A percentile compares a stretch with the other conserved stretches of the same genome.
These are phyloP conservation scores for Ascomycota sp. DNA, from an alignment of 2,329 filamentous ascomycete genomes.

Conservation along the genomic window DNA sequence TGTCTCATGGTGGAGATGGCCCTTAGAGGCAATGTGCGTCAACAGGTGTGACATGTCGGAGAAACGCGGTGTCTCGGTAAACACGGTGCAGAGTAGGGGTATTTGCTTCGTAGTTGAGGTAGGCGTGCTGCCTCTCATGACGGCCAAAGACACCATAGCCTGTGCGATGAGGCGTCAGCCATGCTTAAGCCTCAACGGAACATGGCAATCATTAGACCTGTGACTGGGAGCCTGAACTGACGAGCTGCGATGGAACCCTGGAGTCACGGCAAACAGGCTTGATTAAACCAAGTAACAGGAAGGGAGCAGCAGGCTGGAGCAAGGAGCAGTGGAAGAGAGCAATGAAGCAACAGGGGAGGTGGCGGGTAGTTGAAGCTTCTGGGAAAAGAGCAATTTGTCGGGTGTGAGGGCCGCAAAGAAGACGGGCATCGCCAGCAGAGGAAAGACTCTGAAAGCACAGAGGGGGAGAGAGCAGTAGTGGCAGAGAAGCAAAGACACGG, in stretches of 20 bases:
- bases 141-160: conserved; percentile 17
- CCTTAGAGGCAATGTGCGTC: conserved; percentile 82
- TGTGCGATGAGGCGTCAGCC: conserved; percentile 4
- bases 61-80: conserved; percentile 59
- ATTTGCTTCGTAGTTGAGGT: conserved; percentile 20
- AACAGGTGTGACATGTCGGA: conserved; percentile 82
- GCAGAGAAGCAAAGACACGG: no score
- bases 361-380: conserved; percentile 1
- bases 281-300: conserved; percentile 4
- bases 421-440: neutral
- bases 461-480: no score
- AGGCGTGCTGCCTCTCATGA: conserved; percentile 5
- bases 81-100: conserved; percentile 64
- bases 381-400: conserved; percentile 8
- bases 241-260: neutral
- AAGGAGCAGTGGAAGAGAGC: conserved; percentile 4
- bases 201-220: neutral
- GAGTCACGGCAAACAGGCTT: neutral
- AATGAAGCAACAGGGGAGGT: conserved; percentile 6
- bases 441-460: no score
- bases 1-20: conserved; percentile 76
- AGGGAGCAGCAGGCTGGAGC: conserved; percentile 7
- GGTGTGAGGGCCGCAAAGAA: neutral
- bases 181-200: neutral
- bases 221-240: conserved; percentile 1